Percentiles rank a stretch among this genome's conserved stretches.
phyloP scores from a whole-genome alignment of 1,284 basidiomycete species.

The Tilletiaria anomala region DNA sequence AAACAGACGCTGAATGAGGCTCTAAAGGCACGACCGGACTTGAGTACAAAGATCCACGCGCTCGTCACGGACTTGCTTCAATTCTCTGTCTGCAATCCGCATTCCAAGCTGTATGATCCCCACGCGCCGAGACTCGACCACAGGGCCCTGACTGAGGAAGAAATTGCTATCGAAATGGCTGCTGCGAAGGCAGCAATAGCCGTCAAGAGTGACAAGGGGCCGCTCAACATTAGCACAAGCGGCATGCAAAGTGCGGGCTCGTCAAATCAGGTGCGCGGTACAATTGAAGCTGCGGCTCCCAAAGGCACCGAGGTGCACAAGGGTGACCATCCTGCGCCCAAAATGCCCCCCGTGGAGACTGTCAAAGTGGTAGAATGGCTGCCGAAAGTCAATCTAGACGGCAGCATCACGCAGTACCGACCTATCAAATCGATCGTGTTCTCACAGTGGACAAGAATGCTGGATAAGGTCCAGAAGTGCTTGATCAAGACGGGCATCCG shows the following conservation, averaged over 20 bases:
- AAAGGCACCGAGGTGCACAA: constrained; percentile 3
- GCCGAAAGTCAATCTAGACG: no score
- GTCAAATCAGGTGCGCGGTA: no score
- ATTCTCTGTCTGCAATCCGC: constrained; percentile 30
- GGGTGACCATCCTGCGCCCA: not conserved
- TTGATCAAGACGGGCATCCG: constrained; percentile 25
- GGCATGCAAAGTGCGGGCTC: no score
- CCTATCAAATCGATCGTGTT: constrained; percentile 39
- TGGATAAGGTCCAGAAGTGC: constrained; percentile 28
- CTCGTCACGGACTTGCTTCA: constrained; percentile 30
- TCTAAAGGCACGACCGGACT: no score
- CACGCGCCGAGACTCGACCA: constrained; percentile 27
- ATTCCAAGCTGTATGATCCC: constrained; percentile 23
- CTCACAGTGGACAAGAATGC: constrained; percentile 44
- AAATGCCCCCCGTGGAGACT: not conserved
- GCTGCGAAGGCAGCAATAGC: no score
- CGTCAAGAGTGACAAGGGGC: no score
- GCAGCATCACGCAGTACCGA: no score
- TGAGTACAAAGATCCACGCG: constrained; percentile 32
- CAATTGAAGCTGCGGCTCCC: no score
- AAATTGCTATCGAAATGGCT: no score
- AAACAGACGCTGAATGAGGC: not conserved
- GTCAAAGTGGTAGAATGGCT: constrained; percentile 7
- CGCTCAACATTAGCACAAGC: no score
- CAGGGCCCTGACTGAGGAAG: no score